Evolutionary conservation across 768 basidiomycete species (phyloP).

Genomic region (Boletus fagicola): DNA sequence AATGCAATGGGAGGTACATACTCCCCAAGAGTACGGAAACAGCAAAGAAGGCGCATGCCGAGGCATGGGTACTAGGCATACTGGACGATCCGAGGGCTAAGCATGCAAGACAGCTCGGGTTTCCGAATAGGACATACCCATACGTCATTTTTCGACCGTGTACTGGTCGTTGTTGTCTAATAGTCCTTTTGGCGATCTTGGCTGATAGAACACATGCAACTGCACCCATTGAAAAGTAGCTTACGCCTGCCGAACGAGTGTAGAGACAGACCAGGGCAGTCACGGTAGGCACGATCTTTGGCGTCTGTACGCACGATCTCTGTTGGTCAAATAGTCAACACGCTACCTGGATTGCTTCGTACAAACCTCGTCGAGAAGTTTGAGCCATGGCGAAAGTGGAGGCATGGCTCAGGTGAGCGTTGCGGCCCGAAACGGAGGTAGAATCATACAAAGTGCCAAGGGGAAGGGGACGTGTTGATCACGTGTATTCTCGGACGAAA

Average conservation of each 20-base stretch:
- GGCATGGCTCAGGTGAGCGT: conserved; percentile 1
- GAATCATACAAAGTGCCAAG: too few species aligned
- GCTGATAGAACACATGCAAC: conserved; percentile 54
- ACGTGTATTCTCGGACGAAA: conserved; percentile 22
- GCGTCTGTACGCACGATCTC: conserved; percentile 44
- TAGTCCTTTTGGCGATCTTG: conserved; percentile 56
- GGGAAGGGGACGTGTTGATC: background rate
- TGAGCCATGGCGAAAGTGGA: conserved; percentile 24
- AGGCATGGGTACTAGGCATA: conserved; percentile 84
- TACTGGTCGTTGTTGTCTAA: conserved; percentile 65
- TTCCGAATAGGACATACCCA: conserved; percentile 50
- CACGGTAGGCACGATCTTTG: conserved; percentile 50
- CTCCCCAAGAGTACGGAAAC: conserved; percentile 59
- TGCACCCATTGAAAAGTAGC: conserved; percentile 60
- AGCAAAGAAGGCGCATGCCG: conserved; percentile 62
- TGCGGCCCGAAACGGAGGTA: background rate
- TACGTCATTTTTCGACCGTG: conserved; percentile 53
- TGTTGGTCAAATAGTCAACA: conserved; percentile 5
- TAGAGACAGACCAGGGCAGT: conserved; percentile 52
- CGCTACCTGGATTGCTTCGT: background rate
- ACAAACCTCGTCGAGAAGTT: conserved; percentile 35
- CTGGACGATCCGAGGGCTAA: conserved; percentile 35
- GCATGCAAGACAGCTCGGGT: background rate
- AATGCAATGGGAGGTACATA: conserved; percentile 56
- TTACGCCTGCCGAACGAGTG: conserved; percentile 60